Evolutionary conservation across 2,329 filamentous ascomycete species (phyloP), one percentile per base, ranked within the genome.

Genomic region (Aspergillus tanneri): DNA sequence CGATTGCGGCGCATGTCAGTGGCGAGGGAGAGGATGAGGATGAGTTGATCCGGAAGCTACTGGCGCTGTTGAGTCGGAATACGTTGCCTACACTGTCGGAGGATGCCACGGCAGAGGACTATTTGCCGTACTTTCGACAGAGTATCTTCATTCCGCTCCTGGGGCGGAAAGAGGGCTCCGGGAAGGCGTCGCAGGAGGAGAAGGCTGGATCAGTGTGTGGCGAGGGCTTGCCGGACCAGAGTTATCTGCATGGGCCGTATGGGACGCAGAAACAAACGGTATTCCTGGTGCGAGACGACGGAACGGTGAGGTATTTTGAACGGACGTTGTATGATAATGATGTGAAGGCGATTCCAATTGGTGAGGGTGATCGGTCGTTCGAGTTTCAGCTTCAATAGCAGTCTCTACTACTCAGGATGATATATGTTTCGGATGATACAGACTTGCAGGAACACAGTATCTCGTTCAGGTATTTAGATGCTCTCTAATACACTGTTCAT

Each of bases 211-310:
- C n/a, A n/a, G 53, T 56, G 38, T 36, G 45, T 34, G 36, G 48
- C n/a, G 57, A 60, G 28, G 18, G 62, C 60, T 54, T 67, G 55
- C 46, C 60, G 23, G 58, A 60, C 21, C 54, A 56, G 28, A 58
- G 56, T 22, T 68, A 77, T 61, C 54, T 67, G 41, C 72, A 69
- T 47, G 79, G 78, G 0, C 66, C 77, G 6, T 86, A 86, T 60
- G 83, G 83, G 0, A 86, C 83, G 2, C 80, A 84, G 61, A 83
- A 82, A 64, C 82, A 86, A 61, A 83, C 80, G 1, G 68, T 86
- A 6, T 70, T 86, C 2, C 64, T 86, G 11, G 80, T 84, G 16
- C 71, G 77, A 56, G 67, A 68, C 23, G 59, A 76, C n/a, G 81
- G 81, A 2, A 73, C 74, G 44, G 75, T 83, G 27, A 79, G 75